These are phyloP conservation scores for Escallonia rubra DNA, from an alignment of 129 eudicot genomes.

Conservation along the genomic window DNA sequence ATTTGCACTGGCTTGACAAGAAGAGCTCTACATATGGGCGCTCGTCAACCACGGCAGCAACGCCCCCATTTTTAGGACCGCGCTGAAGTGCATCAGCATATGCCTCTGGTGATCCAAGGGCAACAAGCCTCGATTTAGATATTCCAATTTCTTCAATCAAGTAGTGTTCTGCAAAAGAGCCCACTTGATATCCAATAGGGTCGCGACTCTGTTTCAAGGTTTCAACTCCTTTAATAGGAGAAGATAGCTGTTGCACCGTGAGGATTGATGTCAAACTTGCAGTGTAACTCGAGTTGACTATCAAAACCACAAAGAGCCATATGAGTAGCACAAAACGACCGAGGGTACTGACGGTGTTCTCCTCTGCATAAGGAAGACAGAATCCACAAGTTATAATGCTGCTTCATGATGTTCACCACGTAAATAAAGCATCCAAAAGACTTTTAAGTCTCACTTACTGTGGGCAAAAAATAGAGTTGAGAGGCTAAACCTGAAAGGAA, in stretches of 20 bases:
- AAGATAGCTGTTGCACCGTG: slow-evolving; percentile 81
- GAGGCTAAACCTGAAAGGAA: slow-evolving; percentile 79
- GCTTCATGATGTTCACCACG: neutral
- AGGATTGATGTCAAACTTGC: slow-evolving; percentile 92
- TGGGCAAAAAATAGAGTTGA: slow-evolving; percentile 87
- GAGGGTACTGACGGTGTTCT: slow-evolving; percentile 72
- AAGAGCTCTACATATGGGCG: slow-evolving; percentile 78
- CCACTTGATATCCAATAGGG: slow-evolving; percentile 83
- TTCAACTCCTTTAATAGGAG: slow-evolving; percentile 73
- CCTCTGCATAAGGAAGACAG: slow-evolving; percentile 46
- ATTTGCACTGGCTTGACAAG: slow-evolving; percentile 79
- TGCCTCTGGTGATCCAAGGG: slow-evolving; percentile 75
- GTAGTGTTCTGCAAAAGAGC: slow-evolving; percentile 81
- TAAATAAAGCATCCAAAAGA: slow-evolving; percentile 9
- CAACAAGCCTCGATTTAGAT: slow-evolving; percentile 46
- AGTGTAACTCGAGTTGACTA: slow-evolving; percentile 87
- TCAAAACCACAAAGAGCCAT: slow-evolving; percentile 93
- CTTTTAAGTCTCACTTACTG: slow-evolving; percentile 46
- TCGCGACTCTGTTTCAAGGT: slow-evolving; percentile 45
- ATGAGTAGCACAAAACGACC: slow-evolving; percentile 72
- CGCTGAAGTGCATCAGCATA: slow-evolving; percentile 56
- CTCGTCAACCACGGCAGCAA: slow-evolving; percentile 82
- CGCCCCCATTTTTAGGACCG: slow-evolving; percentile 75
- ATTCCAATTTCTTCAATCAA: slow-evolving; percentile 65
- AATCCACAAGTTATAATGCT: neutral